Evolutionary conservation across 169 alveolate genomes (phyloP).

Genomic region (Cryptosporidium ryanae): DNA sequence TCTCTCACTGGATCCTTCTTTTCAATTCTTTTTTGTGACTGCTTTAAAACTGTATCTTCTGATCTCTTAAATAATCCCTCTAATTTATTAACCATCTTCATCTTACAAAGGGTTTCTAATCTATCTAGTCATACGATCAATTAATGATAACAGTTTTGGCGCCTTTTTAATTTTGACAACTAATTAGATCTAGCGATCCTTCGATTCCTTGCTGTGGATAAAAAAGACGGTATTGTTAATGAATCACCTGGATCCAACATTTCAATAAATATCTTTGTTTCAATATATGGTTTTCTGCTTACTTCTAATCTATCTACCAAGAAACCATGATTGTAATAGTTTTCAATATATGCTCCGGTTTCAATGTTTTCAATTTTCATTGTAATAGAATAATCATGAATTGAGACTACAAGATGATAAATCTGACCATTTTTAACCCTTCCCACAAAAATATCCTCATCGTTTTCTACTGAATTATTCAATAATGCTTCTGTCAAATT

Average conservation of each 20-base stretch:
- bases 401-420: constrained; percentile 63
- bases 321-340: constrained; percentile 62
- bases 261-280: constrained; percentile 67
- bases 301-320: constrained; percentile 63
- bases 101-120: no score
- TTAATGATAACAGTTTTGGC: constrained; percentile 12
- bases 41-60: neutral
- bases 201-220: constrained; percentile 18
- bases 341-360: constrained; percentile 53
- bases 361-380: constrained; percentile 63
- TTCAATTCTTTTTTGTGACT: constrained; percentile 34
- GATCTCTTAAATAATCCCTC: constrained; percentile 29
- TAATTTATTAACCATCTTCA: constrained; percentile 19
- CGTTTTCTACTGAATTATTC: neutral
- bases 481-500: neutral
- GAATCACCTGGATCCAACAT: constrained; percentile 72
- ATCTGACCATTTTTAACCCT: constrained; percentile 47
- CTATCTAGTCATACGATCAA: neutral
- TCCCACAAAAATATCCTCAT: constrained; percentile 17
- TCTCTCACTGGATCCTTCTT: neutral
- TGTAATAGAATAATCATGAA: constrained; percentile 52
- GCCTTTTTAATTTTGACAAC: constrained; percentile 37
- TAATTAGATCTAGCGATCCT: constrained; percentile 54
- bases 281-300: constrained; percentile 62
- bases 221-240: constrained; percentile 47